phyloP scores from a whole-genome alignment of 106 monocot genomes.

The Allium cepa region DNA sequence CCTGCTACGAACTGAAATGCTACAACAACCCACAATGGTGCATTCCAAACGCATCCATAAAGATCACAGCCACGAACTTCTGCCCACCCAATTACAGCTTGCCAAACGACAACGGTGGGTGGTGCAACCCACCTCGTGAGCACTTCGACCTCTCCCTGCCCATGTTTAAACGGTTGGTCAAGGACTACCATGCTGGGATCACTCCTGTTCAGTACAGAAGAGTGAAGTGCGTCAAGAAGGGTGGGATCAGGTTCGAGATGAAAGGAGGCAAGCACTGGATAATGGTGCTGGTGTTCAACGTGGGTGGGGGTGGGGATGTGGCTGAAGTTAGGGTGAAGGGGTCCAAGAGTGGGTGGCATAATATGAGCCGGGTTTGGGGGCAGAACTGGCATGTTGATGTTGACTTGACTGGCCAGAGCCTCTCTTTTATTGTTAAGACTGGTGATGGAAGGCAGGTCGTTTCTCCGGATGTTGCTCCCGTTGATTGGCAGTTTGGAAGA shows the following conservation, averaged over 20 bases:
- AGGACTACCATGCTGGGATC: slow-evolving; percentile 30
- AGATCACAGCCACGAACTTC: background rate
- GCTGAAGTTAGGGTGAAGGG: slow-evolving; percentile 6
- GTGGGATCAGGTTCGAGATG: slow-evolving; percentile 33
- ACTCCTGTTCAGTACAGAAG: slow-evolving; percentile 42
- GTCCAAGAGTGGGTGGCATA: background rate
- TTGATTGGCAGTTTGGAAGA: slow-evolving; percentile 11
- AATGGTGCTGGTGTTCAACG: slow-evolving; percentile 3
- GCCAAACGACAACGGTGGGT: slow-evolving; percentile 32
- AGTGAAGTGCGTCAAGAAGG: slow-evolving; percentile 31
- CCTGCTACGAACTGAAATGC: slow-evolving; percentile 32
- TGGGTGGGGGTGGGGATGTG: slow-evolving; percentile 4
- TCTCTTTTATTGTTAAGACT: slow-evolving; percentile 10
- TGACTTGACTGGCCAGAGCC: slow-evolving; percentile 2
- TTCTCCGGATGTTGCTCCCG: slow-evolving; percentile 2
- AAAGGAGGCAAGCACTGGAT: background rate
- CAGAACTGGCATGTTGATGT: slow-evolving; percentile 2
- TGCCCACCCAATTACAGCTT: slow-evolving; percentile 49
- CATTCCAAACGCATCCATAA: background rate
- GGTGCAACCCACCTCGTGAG: slow-evolving; percentile 44
- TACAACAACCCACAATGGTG: slow-evolving; percentile 24
- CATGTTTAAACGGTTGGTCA: slow-evolving; percentile 35
- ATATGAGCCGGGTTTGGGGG: slow-evolving; percentile 9
- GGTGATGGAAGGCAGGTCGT: background rate
- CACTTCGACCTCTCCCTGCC: slow-evolving; percentile 72